Base-by-base conservation (phyloP, 345 rosid species). In the Mallotus nudiflorus region DNA sequence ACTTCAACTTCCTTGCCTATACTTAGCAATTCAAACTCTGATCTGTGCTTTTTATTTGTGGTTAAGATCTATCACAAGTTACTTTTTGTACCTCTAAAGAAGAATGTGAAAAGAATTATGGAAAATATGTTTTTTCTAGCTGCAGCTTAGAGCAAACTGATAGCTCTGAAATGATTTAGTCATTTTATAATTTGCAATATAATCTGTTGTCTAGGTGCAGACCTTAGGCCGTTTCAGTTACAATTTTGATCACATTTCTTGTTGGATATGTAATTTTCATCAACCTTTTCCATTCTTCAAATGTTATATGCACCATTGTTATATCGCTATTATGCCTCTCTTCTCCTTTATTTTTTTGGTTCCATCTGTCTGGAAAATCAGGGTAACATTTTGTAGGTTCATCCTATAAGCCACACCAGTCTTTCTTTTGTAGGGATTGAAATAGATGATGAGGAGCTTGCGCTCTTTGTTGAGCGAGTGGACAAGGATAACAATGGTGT, bases 401-500 rank as follows among this genome's bases (percentile, higher is more conserved):
- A 53, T 67, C 65, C 69, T 67, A 77, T 71, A 62, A 77, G 80
- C 80, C 68, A 48, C 46, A 58, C 54, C 76, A 77, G 80, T 68
- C 69, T 67, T 49, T 67, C 42, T 46, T 72, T 62, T 49, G 52
- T 63, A 78, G 77, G 81, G 31, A 73, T 73, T 82, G 88, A 90
- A 84, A 83, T 92, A 65, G 90, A 84, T 46, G 98, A 92, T 40
- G 96, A 82, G 82, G 95, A 90, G 84, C 91, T 92, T 15, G 95
- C 91, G 8, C 84, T 71, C 45, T 92, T 92, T 82, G 95, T 92
- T 74, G 98, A 92, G 85, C 91, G 87, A 28, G 96, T 92, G 45
- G 95, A 90, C 50, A 88, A 92, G 86, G 98, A 89, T 73, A 90
- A 84, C 53, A 88, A 92, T 72, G 98, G 96, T 39, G 88, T 92